phyloP scores from a whole-genome alignment of 176 grass and related monocot species.

The Canna indica region DNA sequence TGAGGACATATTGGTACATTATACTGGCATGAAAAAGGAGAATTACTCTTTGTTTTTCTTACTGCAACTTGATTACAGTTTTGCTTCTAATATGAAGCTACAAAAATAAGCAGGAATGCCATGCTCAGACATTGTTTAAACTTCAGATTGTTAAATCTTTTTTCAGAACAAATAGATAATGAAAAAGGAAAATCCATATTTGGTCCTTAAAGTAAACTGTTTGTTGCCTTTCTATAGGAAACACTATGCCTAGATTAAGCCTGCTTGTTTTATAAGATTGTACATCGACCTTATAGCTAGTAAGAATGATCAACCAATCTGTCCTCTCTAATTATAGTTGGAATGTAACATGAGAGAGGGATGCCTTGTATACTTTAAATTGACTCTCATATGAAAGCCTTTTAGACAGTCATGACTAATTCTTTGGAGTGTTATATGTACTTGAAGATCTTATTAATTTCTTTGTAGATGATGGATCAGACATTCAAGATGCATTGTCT shows the following conservation, averaged over 20 bases:
- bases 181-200: too few species aligned
- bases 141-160: too few species aligned
- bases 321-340: background rate
- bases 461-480: slow-evolving; percentile 41
- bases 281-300: too few species aligned
- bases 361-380: background rate
- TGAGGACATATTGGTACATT: too few species aligned
- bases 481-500: slow-evolving; percentile 52
- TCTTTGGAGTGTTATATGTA: background rate
- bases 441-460: background rate
- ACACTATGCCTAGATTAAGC: background rate
- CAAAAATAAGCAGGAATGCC: too few species aligned
- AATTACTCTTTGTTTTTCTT: background rate
- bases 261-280: too few species aligned
- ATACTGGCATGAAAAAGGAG: background rate
- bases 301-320: too few species aligned
- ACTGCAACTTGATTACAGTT: background rate
- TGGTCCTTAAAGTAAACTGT: background rate
- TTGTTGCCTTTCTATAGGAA: too few species aligned
- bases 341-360: background rate
- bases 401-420: background rate
- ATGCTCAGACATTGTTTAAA: too few species aligned
- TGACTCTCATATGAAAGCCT: background rate
- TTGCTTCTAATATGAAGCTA: too few species aligned
- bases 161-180: too few species aligned